Evolutionary conservation across 2,329 filamentous ascomycete species (phyloP), one percentile per base, ranked within the genome.

Genomic region (Grosmannia huntii): DNA sequence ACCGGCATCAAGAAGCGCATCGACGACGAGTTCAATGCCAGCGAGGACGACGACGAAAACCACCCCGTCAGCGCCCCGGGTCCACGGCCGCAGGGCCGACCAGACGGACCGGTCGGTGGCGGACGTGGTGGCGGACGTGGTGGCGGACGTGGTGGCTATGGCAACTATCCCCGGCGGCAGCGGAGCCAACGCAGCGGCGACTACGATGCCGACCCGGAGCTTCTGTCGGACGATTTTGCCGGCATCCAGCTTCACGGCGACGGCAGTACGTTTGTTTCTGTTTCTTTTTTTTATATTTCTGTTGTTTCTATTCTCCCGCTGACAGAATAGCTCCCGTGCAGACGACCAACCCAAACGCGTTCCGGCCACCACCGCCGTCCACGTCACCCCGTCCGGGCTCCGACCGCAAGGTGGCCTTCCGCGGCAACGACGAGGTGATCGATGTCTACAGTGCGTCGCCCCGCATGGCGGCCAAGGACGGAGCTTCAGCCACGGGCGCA

Each of bases 131-230:
- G 65, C 33, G n/a, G n/a, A n/a, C n/a, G n/a, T n/a, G 50, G 57
- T 38, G 65, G 59, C 65, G 69, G 61, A 62, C 66, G 62, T 66
- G 67, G 60, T 68, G 67, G 65, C 33, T 66, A 64, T 27, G 73
- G 83, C 60, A 78, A 81, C 56, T 83, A 79, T 57, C 81, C 80
- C 14, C 63, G 71, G 76, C 53, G 60, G 11, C 60, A 56, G 49
- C 56, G 51, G n/a, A 79, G 79, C 61, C 79, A 86, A 65, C 81
- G 87, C 65, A 96, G 91, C 69, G 86, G 86, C 48, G 92, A 97
- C 69, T 99, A 99, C 68, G 94, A 99, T 70, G 90, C 91, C 31
- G 94, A 99, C 69, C 94, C 92, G 33, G 84, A 91, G 68, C 83
- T 97, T 44, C 77, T 99, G 36, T 85, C 86, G 61, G 92, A 96